Evolutionary conservation across 2,329 filamentous ascomycete genomes (phyloP), one percentile per base, ranked within the genome.

Genomic region (Paraphoma sp.): DNA sequence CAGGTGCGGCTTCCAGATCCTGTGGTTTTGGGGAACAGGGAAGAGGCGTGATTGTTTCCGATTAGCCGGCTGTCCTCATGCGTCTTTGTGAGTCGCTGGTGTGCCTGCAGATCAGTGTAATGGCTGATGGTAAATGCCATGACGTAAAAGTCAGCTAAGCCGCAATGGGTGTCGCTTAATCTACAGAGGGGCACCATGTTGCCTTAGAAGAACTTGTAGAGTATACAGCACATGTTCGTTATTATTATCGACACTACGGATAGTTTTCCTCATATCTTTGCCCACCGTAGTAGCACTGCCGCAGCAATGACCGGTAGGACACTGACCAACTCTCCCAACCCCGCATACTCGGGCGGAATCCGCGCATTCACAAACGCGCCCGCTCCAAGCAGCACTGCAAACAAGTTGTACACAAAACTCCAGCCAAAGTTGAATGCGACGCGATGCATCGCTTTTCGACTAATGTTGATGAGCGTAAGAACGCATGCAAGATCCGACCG

Each of bases 301-400:
- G 82, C 83, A 9, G 78, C 71, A 68, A 92, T 82, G 4, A 92
- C 89, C 0, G 89, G 89, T 70, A 91, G 61, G 0, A 93, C 87
- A 68, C 89, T 92, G 0, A 91, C 88, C 17, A 93, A 69, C 77
- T 93, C 90, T 0, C 90, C 90, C 6, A 92, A 68, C 0, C 88
- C 89, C 0, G 89, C 89, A 80, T 82, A 91, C 59, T 82, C 77
- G 0, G 88, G 88, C n/a, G 86, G 85, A 67, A 88, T 86, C 40
- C 86, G 76, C 12, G 80, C 79, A 60, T 80, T 78, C 4, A 89
- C 86, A 44, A 73, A 70, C 0, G 69, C 71, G 0, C 90, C 90
- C 0, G 84, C 82, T 1, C 84, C 89, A 0, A 92, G 79, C 45
- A 91, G 73, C 1, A 93, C 78, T 0, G 89, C 89, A 58, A 91